Percentiles rank a stretch among this genome's conserved stretches.
These are phyloP conservation scores for Brettanomyces custersianus DNA, from an alignment of 805 yeast species.

Conservation along the genomic window DNA sequence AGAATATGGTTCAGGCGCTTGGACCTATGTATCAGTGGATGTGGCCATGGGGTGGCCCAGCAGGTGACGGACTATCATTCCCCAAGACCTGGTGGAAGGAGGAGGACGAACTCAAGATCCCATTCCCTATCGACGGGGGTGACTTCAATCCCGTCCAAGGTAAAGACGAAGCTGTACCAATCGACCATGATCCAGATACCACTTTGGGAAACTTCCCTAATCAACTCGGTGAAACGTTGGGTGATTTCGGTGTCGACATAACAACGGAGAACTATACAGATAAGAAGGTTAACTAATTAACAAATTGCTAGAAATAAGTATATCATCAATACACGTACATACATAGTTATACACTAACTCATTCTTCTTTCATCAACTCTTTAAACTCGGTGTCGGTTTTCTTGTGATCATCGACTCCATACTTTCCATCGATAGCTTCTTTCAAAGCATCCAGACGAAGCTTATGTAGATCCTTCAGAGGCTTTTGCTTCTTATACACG, in stretches of 20 bases:
- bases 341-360: background rate
- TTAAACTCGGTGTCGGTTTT: constrained; percentile 13
- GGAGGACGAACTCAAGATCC: constrained; percentile 55
- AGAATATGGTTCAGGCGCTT: constrained; percentile 41
- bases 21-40: constrained; percentile 66
- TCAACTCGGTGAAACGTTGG: constrained; percentile 73
- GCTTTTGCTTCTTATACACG: constrained; percentile 29
- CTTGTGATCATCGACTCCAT: constrained; percentile 31
- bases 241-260: constrained; percentile 83
- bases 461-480: constrained; percentile 7
- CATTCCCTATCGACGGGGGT: constrained; percentile 92
- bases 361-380: background rate
- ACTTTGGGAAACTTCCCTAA: constrained; percentile 46
- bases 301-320: background rate
- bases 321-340: constrained; percentile 1
- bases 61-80: constrained; percentile 51
- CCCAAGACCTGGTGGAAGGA: constrained; percentile 41
- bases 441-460: constrained; percentile 21
- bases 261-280: constrained; percentile 38
- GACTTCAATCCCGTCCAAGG: constrained; percentile 14
- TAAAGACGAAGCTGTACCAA: background rate
- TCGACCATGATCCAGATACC: constrained; percentile 11
- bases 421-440: constrained; percentile 48
- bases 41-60: constrained; percentile 61
- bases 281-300: constrained; percentile 7